phyloP scores from a whole-genome alignment of 768 basidiomycete species.

The Mycena rebaudengoi region DNA sequence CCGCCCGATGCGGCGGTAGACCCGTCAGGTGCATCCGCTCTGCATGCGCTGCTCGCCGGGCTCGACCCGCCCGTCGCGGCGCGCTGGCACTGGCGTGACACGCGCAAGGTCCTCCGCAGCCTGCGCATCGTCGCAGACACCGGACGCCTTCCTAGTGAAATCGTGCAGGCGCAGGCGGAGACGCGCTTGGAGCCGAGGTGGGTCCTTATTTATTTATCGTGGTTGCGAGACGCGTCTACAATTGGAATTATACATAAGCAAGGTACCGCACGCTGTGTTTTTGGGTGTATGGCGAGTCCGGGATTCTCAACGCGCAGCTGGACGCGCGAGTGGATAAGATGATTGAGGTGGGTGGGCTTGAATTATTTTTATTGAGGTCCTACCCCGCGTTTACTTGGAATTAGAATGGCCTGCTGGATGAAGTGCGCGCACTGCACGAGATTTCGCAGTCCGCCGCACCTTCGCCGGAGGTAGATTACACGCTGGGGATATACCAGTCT shows the following conservation, averaged over 20 bases:
- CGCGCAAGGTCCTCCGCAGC: slow-evolving; percentile 86
- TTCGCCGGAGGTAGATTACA: slow-evolving; percentile 62
- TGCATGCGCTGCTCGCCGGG: slow-evolving; percentile 69
- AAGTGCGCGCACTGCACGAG: slow-evolving; percentile 66
- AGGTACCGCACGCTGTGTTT: slow-evolving; percentile 90
- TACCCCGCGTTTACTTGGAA: not conserved
- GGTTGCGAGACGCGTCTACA: not conserved
- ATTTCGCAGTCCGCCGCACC: slow-evolving; percentile 4
- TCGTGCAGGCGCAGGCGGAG: slow-evolving; percentile 69
- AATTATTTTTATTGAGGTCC: not conserved
- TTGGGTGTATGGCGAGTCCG: slow-evolving; percentile 86
- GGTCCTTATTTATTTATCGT: not conserved
- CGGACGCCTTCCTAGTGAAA: slow-evolving; percentile 70
- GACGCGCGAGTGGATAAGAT: slow-evolving; percentile 88
- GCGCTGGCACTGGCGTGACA: slow-evolving; percentile 97
- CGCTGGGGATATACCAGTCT: slow-evolving; percentile 90
- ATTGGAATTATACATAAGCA: slow-evolving; percentile 15
- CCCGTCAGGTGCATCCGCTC: slow-evolving; percentile 64
- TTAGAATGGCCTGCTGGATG: slow-evolving; percentile 82
- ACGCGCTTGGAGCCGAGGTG: slow-evolving; percentile 60
- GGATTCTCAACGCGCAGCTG: slow-evolving; percentile 69
- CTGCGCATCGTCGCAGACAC: slow-evolving; percentile 80
- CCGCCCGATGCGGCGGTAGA: slow-evolving; percentile 64
- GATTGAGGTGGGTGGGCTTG: slow-evolving; percentile 68
- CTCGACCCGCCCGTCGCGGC: slow-evolving; percentile 80